phyloP scores from a whole-genome alignment of 2,329 filamentous ascomycete species.

The Neocucurbitaria cava region DNA sequence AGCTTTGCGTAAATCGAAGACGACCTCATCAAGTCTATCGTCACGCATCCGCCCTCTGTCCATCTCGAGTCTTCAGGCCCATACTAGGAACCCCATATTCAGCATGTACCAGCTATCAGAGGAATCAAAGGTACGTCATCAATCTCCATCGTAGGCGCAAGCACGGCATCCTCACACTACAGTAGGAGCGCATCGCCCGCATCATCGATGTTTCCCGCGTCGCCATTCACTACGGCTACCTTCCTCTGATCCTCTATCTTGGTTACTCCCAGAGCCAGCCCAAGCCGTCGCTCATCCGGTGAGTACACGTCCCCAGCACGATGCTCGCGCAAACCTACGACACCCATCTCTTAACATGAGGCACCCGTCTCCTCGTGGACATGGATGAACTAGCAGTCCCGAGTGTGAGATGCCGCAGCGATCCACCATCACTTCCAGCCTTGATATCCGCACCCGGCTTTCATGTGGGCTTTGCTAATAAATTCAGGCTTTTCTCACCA shows the following conservation, averaged over 20 bases:
- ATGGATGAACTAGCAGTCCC: neutral
- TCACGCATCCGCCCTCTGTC: slow-evolving; percentile 7
- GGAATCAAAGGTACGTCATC: slow-evolving; percentile 82
- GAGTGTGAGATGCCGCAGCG: neutral
- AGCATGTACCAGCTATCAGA: slow-evolving; percentile 77
- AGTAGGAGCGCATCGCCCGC: slow-evolving; percentile 94
- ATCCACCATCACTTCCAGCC: neutral
- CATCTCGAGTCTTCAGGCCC: slow-evolving; percentile 1
- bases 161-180: slow-evolving; percentile 28
- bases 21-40: slow-evolving; percentile 15
- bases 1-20: slow-evolving; percentile 21
- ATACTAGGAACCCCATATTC: slow-evolving; percentile 7
- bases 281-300: slow-evolving; percentile 80
- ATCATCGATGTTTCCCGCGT: slow-evolving; percentile 94
- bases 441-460: neutral
- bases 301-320: slow-evolving; percentile 13
- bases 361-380: neutral
- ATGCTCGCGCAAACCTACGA: neutral
- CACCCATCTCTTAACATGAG: neutral
- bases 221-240: slow-evolving; percentile 96
- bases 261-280: slow-evolving; percentile 96
- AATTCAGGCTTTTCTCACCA: slow-evolving; percentile 47
- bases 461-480: slow-evolving; percentile 22
- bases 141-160: neutral
- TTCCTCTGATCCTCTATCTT: slow-evolving; percentile 95